Base-by-base conservation (phyloP, 2,329 filamentous ascomycete species). In the Fusarium sambucinum region DNA sequence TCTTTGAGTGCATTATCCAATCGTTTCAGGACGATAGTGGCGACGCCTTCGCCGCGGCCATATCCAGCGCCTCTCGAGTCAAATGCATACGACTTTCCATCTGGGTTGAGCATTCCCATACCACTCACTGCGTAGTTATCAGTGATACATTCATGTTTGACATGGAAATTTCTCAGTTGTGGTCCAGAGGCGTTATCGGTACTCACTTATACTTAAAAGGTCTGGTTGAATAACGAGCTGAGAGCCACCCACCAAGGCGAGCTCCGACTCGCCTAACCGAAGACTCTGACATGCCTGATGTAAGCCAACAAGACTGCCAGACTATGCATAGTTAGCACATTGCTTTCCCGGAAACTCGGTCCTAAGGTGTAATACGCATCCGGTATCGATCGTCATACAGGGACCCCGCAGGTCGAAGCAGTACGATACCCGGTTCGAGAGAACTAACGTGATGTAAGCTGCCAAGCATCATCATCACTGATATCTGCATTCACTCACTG, bases 211-310 rank as follows among this genome's bases (percentile, higher is more conserved):
- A 16, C 55, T 55, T 7, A 58, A 7, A 21, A 58, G n/a, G 2
- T 58, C 55, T 23, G 50, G 55, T 5, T 55, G 38, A 17, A 58
- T 58, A 8, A 58, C 50, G 16, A 58, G 55, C 21, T 58, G 55
- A 30, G 55, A 58, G 19, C 55, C 55, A 11, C 55, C 55, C 1
- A 58, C 55, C 17, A 58, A 38, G 19, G 55, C 55, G 3, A 58
- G 38, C 23, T 27, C 19, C 1, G 55, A 55, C 21, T 58, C 50
- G 6, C 55, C 55, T 5, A 55, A 30, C 17, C 55, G 50, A 38
- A 55, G 55, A 3, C 48, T 55, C 10, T 58, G 48, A 1, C 50
- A 58, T 9, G 55, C 55, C 17, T 58, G 55, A 14, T 58, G 55
- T 7, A 55, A 12, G 1, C 55, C 55, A 1, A 55, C 55, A 2